These are phyloP conservation scores for Xerocomus subilludens DNA, from an alignment of 1,284 basidiomycete species.

Conservation along the genomic window DNA sequence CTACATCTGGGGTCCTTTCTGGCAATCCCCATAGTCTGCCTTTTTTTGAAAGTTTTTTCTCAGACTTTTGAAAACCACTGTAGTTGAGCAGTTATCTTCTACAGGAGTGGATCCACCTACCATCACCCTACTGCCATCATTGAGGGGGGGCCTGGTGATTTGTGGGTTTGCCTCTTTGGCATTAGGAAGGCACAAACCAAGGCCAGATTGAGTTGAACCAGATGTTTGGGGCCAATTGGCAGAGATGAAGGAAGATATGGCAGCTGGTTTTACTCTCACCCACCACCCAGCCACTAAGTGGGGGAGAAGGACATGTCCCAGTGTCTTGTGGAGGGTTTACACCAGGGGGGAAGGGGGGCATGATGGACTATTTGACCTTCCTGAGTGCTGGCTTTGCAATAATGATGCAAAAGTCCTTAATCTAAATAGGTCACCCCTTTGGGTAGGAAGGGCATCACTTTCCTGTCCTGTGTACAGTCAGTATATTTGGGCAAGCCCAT, in stretches of 20 bases:
- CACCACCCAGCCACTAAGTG: neutral
- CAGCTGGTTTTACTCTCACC: slow-evolving; percentile 2
- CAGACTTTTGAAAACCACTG: too few species aligned
- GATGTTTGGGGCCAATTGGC: neutral
- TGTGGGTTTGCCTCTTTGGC: neutral
- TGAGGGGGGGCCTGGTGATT: neutral
- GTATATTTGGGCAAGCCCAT: neutral
- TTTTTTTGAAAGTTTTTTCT: too few species aligned
- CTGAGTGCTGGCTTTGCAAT: neutral
- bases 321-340: slow-evolving; percentile 1
- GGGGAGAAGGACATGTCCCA: slow-evolving; percentile 10
- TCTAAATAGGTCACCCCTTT: neutral
- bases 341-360: neutral
- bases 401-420: neutral
- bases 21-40: too few species aligned
- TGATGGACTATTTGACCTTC: neutral
- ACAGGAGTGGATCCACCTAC: neutral
- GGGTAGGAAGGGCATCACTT: neutral
- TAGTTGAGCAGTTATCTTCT: neutral
- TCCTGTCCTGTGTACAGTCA: slow-evolving; percentile 2
- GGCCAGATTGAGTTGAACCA: neutral
- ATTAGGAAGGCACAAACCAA: neutral
- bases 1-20: too few species aligned
- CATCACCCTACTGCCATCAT: neutral
- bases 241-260: neutral